Conservation (phyloP, 1,284 basidiomycete genomes). For the Heterobasidion annosum region DNA sequence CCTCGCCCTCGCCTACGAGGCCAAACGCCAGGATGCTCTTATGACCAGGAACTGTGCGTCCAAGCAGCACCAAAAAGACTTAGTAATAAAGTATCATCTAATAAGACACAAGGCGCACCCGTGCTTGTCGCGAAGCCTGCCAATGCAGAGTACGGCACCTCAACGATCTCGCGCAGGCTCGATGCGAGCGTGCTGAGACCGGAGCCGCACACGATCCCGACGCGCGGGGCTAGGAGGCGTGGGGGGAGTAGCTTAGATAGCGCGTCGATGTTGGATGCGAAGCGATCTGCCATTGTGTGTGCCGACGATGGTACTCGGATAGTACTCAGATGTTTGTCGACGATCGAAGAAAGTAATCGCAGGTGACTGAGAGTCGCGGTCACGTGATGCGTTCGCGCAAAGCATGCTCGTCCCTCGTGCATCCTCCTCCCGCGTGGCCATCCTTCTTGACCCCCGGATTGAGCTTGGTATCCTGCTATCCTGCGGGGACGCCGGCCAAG, state of each 20-base stretch:
- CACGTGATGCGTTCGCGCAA: too few species aligned
- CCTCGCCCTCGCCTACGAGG: constrained; percentile 44
- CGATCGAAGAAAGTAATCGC: too few species aligned
- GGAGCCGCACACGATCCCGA: constrained; percentile 77
- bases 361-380: too few species aligned
- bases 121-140: constrained; percentile 70
- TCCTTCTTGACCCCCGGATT: too few species aligned
- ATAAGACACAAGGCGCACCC: constrained; percentile 31
- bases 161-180: constrained; percentile 41
- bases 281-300: constrained; percentile 6
- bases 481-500: too few species aligned
- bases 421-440: too few species aligned
- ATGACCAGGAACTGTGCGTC: constrained; percentile 56
- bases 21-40: constrained; percentile 75
- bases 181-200: constrained; percentile 60
- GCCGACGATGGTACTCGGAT: too few species aligned
- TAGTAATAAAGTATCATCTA: background rate
- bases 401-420: too few species aligned
- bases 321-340: too few species aligned
- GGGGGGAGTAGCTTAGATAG: constrained; percentile 29
- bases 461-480: too few species aligned
- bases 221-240: constrained; percentile 41
- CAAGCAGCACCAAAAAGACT: background rate
- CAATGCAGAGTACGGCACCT: constrained; percentile 51
- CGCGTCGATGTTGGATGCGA: constrained; percentile 27